A percentile compares a stretch with the other conserved stretches of the same genome.
phyloP scores from a whole-genome alignment of 2,329 filamentous ascomycete genomes.

The Trichoderma asperellum region DNA sequence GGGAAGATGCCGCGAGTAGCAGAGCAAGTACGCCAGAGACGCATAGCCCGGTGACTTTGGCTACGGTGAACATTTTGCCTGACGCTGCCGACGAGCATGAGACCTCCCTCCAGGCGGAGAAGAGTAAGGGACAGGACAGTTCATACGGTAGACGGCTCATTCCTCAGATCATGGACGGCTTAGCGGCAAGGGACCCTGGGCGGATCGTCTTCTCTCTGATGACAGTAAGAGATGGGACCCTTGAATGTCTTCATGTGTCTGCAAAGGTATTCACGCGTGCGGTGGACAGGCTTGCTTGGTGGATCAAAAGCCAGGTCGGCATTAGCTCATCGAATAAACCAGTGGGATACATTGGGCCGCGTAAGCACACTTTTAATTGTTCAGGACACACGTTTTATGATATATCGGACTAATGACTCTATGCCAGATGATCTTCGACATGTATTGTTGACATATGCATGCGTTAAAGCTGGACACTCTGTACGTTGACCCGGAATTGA shows the following conservation, averaged over 20 bases:
- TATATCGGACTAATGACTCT: neutral
- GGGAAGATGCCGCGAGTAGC: too few relatives aligned
- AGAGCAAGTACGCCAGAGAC: neutral
- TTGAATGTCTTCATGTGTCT: neutral
- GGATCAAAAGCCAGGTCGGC: neutral
- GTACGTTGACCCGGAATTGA: neutral
- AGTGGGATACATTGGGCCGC: neutral
- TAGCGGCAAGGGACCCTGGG: neutral
- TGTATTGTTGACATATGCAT: neutral
- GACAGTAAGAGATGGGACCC: neutral
- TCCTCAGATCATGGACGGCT: neutral
- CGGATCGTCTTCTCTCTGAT: neutral
- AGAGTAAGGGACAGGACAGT: neutral
- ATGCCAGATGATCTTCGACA: neutral
- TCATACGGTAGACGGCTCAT: neutral
- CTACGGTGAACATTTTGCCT: neutral
- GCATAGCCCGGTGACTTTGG: neutral
- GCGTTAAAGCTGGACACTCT: neutral
- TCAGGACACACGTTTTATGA: neutral
- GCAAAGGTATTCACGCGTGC: neutral
- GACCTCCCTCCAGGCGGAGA: neutral
- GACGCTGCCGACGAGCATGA: neutral
- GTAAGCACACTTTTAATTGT: neutral
- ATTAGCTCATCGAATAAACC: neutral
- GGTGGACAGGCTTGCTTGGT: conserved; percentile 3